Evolutionary conservation across 306 rosid species (phyloP), one percentile per base, ranked within the genome.

Genomic region (Vigna unguiculata): DNA sequence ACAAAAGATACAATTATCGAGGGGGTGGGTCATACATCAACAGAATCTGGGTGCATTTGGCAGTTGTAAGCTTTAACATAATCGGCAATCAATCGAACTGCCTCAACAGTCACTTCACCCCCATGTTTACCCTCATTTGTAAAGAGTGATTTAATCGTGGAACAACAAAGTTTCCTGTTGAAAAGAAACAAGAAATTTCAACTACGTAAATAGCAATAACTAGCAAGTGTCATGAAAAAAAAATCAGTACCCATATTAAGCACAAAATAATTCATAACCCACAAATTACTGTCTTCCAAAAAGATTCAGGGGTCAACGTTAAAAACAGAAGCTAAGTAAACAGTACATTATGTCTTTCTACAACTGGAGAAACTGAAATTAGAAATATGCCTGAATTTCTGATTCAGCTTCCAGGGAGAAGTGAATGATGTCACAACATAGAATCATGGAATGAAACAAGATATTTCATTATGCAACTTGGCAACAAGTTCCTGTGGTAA

Each of bases 101-200:
- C 93, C 85, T 89, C 98, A 81, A 85, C 83, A 14, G 98, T 95
- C 59, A 83, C 91, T 85, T 87, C 99, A 65, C 99, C 97, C 21
- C 97, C 91, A 68, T 92, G 99, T 69, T 92, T 92, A 70, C 98
- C 96, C 88, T 87, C 99, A 9, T 87, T 91, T 74, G 84, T 86
- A 79, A 90, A 91, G 74, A 92, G 87, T 43, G 93, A 92, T 82
- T 88, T 87, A 64, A 91, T 81, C 36, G 96, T 72, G 51, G 93
- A 86, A 78, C 93, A 87, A 72, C 98, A 90, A 53, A 88, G 85
- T 78, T 85, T 90, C 86, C 99, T 95, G 91, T 78, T 71, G 47
- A 88, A 76, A 57, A 89, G 57, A 79, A 72, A 80, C 74, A 63
- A 79, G 60, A 15, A 53, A 71, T 25, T 65, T 30, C 45, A 68